Base-by-base conservation (phyloP, 2,329 filamentous ascomycete species). In the Pseudogymnoascus sp. region DNA sequence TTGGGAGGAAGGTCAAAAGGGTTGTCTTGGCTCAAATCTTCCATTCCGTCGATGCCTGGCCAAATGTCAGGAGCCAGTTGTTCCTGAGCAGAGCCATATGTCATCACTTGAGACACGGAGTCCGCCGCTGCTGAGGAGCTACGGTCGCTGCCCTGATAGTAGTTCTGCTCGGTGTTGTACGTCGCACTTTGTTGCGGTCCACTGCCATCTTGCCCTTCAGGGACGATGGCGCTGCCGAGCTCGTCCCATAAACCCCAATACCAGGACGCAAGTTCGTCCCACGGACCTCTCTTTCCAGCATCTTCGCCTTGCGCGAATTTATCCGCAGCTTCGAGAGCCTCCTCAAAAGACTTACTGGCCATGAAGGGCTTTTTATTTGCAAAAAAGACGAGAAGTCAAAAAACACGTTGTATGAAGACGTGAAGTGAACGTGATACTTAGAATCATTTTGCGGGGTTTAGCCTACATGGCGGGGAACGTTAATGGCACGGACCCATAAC, bases 201-300 rank as follows among this genome's bases (percentile, higher is more conserved):
- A 21, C 5, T 2, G 7, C 29, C 29, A 7, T 18, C 3, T 18
- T 33, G 48, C 15, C 48, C 15, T 2, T 33, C 48, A 2, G 8
- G n/a, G 5, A 18, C 13, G 9, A 55, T 8, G 29, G n/a, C 15
- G 29, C 29, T 55, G 29, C 48, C 29, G n/a, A 61, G 42, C 10
- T 61, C 60, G 27, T 40, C 48, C 60, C 60, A 61, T 36, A 48
- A 55, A 18, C 48, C 60, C 60, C 60, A 61, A 36, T 61, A 61
- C 60, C 60, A 61, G 40, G 42, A 35, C 18, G 60, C 60, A 21
- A 61, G 60, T 12, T 61, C 29, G 31, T 55, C 33, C 60, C 60
- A 61, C 13, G 60, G 48, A 9, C 60, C 60, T 60, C 48, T 55
- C 48, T 55, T 33, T 33, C n/a, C 29, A 33, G 8, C 25, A 13